Conservation (phyloP, 1,284 basidiomycete genomes). For the Serendipita sp. region DNA sequence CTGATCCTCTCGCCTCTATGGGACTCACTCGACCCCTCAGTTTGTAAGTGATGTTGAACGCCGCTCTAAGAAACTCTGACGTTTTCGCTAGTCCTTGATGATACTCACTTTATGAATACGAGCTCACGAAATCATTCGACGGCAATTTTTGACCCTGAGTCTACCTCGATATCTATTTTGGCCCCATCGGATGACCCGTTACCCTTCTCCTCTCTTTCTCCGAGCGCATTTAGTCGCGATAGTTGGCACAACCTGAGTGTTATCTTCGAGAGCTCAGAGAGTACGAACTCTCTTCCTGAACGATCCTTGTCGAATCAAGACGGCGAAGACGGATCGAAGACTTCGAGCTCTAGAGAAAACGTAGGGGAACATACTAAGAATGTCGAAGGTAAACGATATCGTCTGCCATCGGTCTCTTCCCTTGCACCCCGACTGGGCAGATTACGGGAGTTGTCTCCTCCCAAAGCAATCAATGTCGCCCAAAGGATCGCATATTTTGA, state of each 20-base stretch:
- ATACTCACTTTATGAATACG: no score
- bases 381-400: background rate
- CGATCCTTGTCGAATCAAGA: background rate
- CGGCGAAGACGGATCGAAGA: background rate
- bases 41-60: no score
- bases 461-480: background rate
- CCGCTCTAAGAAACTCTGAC: no score
- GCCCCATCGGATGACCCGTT: background rate
- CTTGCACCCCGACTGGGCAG: background rate
- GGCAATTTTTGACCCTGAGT: background rate
- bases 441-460: background rate
- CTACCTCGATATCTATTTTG: background rate
- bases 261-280: background rate
- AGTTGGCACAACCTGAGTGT: slow-evolving; percentile 3
- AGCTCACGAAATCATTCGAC: no score
- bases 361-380: background rate
- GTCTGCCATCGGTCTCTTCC: background rate
- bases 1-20: no score
- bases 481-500: slow-evolving; percentile 2
- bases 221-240: background rate
- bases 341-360: background rate
- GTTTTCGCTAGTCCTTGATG: no score
- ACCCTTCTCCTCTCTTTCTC: background rate
- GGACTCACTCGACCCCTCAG: no score
- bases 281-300: background rate